phyloP scores from a whole-genome alignment of 2,329 filamentous ascomycete genomes.

The Claviceps digitariae region DNA sequence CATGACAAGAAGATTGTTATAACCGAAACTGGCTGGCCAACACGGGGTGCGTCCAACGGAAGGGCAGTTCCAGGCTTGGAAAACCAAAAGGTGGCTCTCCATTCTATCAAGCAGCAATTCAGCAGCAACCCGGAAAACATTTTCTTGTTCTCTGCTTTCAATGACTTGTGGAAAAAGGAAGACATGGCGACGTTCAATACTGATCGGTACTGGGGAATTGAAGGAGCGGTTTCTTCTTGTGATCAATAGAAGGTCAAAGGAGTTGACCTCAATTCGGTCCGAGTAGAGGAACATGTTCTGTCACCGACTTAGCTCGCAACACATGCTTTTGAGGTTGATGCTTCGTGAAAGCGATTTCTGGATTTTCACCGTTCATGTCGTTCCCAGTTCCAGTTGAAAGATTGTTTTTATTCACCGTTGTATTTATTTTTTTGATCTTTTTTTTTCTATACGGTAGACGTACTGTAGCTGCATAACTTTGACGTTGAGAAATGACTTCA shows the following conservation, averaged over 20 bases:
- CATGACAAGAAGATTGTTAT: conserved; percentile 63
- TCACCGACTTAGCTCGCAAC: too few species aligned
- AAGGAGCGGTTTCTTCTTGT: conserved; percentile 15
- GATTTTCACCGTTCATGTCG: not conserved
- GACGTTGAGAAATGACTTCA: not conserved
- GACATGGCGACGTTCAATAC: conserved; percentile 48
- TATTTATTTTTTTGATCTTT: not conserved
- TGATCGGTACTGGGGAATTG: conserved; percentile 67
- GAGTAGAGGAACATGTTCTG: not conserved
- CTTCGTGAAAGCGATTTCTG: not conserved
- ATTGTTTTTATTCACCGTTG: too few species aligned
- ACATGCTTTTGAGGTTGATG: too few species aligned
- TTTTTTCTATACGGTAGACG: not conserved
- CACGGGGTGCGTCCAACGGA: conserved; percentile 50
- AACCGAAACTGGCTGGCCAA: conserved; percentile 79
- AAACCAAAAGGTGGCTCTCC: conserved; percentile 54
- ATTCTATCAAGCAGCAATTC: conserved; percentile 50
- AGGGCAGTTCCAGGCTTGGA: conserved; percentile 52
- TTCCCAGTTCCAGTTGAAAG: not conserved
- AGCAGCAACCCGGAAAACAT: conserved; percentile 34
- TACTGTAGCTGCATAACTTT: not conserved
- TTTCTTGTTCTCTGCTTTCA: conserved; percentile 66
- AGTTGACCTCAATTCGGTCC: not conserved
- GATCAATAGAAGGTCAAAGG: conserved; percentile 1
- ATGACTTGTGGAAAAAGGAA: conserved; percentile 66